Percentiles rank a stretch among this genome's conserved stretches.
These are phyloP conservation scores for Amphichorda felina DNA, from an alignment of 2,329 filamentous ascomycete species.

Conservation along the genomic window DNA sequence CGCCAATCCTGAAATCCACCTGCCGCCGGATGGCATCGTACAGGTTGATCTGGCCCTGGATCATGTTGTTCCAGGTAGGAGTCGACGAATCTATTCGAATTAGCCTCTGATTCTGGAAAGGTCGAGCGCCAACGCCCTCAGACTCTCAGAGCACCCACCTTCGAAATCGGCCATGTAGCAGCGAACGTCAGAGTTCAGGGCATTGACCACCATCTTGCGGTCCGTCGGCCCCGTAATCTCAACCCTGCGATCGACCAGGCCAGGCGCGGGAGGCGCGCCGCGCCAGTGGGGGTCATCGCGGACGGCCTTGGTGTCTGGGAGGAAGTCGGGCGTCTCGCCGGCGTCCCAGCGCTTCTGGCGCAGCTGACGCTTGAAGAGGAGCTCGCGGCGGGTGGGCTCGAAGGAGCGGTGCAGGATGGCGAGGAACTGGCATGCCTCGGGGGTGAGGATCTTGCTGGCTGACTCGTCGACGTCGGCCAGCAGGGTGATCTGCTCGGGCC, in stretches of 20 bases:
- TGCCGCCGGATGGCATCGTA: conserved; percentile 79
- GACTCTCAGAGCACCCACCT: conserved; percentile 31
- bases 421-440: conserved; percentile 71
- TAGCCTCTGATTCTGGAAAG: no score
- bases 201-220: conserved; percentile 90
- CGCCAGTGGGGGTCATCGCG: conserved; percentile 80
- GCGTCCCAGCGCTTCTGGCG: conserved; percentile 80
- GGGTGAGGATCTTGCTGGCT: conserved; percentile 71
- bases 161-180: conserved; percentile 95
- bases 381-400: conserved; percentile 67
- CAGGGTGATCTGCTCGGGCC: conserved; percentile 1
- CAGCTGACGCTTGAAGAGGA: conserved; percentile 65
- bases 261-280: conserved; percentile 72
- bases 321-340: conserved; percentile 71
- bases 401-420: conserved; percentile 79
- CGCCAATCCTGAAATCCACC: conserved; percentile 79
- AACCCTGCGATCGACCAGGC: conserved; percentile 71
- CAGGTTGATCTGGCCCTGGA: conserved; percentile 82
- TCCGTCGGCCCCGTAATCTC: conserved; percentile 89
- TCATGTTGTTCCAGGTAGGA: conserved; percentile 91
- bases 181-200: conserved; percentile 80
- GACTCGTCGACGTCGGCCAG: conserved; percentile 58
- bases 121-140: neutral
- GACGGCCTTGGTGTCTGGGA: conserved; percentile 80
- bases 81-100: conserved; percentile 55